Evolutionary conservation across 129 eudicot genomes (phyloP).

Genomic region (Calendula officinalis): DNA sequence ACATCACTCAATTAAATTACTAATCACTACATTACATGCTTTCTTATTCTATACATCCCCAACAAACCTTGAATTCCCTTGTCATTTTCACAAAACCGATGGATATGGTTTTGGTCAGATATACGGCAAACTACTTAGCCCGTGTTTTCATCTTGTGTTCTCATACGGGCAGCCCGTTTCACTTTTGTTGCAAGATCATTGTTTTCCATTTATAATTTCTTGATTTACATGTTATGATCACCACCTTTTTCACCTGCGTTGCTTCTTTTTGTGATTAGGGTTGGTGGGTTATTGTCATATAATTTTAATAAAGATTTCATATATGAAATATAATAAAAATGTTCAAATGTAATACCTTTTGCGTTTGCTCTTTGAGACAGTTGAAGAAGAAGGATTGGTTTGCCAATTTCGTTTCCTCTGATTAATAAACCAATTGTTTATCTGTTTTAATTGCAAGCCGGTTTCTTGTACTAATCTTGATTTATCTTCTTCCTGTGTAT

Average conservation of each 20-base stretch:
- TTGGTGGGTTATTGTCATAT: slow-evolving; percentile 16
- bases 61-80: slow-evolving; percentile 11
- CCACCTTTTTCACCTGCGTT: slow-evolving; percentile 44
- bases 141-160: slow-evolving; percentile 12
- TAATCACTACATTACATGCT: slow-evolving; percentile 7
- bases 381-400: slow-evolving; percentile 64
- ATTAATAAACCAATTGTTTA: slow-evolving; percentile 25
- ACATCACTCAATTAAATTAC: neutral
- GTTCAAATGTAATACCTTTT: slow-evolving; percentile 55
- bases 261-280: slow-evolving; percentile 29
- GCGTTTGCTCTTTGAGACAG: slow-evolving; percentile 63
- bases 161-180: slow-evolving; percentile 5
- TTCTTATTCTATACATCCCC: slow-evolving; percentile 23
- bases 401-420: slow-evolving; percentile 90
- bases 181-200: slow-evolving; percentile 12
- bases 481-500: slow-evolving; percentile 74
- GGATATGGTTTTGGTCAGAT: slow-evolving; percentile 18
- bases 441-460: slow-evolving; percentile 79
- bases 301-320: neutral
- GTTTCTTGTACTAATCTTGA: slow-evolving; percentile 76
- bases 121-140: slow-evolving; percentile 16
- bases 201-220: neutral
- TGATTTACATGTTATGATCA: slow-evolving; percentile 30
- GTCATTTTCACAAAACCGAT: slow-evolving; percentile 28
- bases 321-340: neutral